Conservation (phyloP, 306 rosid genomes). For the Vachellia collinsii region DNA sequence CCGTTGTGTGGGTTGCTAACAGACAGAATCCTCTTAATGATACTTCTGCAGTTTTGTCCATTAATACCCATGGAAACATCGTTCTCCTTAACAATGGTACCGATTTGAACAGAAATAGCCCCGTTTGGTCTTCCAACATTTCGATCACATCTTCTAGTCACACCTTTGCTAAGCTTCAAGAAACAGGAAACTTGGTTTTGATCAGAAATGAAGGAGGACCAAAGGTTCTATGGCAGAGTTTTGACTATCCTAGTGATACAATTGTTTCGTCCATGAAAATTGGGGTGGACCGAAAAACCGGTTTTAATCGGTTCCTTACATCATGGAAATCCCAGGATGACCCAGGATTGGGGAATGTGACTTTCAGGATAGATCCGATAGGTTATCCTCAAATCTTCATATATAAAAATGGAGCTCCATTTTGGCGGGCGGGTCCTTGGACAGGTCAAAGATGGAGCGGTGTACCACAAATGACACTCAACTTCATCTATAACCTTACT, state of each 20-base stretch:
- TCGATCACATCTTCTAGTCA: neutral
- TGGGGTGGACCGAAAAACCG: slow-evolving; percentile 33
- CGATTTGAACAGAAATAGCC: neutral
- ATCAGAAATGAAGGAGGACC: neutral
- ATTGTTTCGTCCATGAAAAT: slow-evolving; percentile 10
- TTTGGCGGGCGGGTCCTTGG: slow-evolving; percentile 44
- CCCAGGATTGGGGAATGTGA: slow-evolving; percentile 25
- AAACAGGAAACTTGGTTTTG: slow-evolving; percentile 46
- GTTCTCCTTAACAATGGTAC: neutral
- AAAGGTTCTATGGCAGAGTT: neutral
- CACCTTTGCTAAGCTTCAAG: slow-evolving; percentile 43
- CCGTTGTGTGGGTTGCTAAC: neutral
- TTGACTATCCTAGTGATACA: slow-evolving; percentile 36
- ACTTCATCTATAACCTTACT: slow-evolving; percentile 19
- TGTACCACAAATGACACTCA: slow-evolving; percentile 24
- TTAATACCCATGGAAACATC: neutral
- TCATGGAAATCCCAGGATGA: slow-evolving; percentile 37
- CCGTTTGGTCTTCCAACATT: slow-evolving; percentile 44
- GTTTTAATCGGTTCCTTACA: slow-evolving; percentile 28
- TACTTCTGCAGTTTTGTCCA: neutral
- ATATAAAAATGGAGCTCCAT: neutral
- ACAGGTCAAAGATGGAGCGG: slow-evolving; percentile 43
- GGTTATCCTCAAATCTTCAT: slow-evolving; percentile 40
- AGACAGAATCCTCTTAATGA: neutral
- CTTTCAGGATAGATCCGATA: neutral